Percentiles rank a stretch among this genome's conserved stretches.
Conservation (phyloP, 805 yeast genomes). For the Ascoidea rubescens region DNA sequence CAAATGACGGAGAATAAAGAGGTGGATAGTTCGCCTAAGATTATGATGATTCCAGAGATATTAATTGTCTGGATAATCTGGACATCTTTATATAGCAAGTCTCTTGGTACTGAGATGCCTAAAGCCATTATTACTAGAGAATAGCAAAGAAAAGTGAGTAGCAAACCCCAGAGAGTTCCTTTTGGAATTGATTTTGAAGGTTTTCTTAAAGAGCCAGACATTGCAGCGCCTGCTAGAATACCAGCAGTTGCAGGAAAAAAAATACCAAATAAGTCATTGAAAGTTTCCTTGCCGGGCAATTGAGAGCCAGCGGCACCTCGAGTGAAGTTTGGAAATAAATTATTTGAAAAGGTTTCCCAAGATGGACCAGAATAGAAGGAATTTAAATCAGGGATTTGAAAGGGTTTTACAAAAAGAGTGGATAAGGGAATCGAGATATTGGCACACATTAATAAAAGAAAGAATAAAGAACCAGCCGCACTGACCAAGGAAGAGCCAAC, state of each 20-base stretch:
- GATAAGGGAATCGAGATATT: conserved; percentile 78
- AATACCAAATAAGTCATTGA: conserved; percentile 80
- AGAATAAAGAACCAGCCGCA: conserved; percentile 64
- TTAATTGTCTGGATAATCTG: conserved; percentile 78
- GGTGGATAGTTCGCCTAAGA: conserved; percentile 86
- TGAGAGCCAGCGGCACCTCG: conserved; percentile 89
- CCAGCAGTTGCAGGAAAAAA: conserved; percentile 99
- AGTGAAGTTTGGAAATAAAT: conserved; percentile 71
- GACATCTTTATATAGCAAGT: conserved; percentile 60
- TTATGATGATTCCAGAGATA: conserved; percentile 48
- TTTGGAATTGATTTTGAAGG: conserved; percentile 86
- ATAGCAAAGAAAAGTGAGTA: conserved; percentile 66
- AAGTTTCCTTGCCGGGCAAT: conserved; percentile 46
- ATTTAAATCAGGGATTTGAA: conserved; percentile 34
- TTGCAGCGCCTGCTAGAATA: conserved; percentile 94
- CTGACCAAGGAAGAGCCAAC: conserved; percentile 76
- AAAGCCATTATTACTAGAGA: conserved; percentile 68
- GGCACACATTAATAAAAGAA: conserved; percentile 50
- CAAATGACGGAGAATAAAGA: conserved; percentile 86
- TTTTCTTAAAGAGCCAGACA: conserved; percentile 84
- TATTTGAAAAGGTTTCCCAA: conserved; percentile 49
- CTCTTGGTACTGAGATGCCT: conserved; percentile 72
- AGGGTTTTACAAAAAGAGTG: conserved; percentile 50
- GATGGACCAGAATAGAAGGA: conserved; percentile 57
- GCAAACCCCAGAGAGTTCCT: conserved; percentile 83